Evolutionary conservation across 257 asterid species (phyloP), one percentile per base, ranked within the genome.

Genomic region (Marsdenia floribunda): DNA sequence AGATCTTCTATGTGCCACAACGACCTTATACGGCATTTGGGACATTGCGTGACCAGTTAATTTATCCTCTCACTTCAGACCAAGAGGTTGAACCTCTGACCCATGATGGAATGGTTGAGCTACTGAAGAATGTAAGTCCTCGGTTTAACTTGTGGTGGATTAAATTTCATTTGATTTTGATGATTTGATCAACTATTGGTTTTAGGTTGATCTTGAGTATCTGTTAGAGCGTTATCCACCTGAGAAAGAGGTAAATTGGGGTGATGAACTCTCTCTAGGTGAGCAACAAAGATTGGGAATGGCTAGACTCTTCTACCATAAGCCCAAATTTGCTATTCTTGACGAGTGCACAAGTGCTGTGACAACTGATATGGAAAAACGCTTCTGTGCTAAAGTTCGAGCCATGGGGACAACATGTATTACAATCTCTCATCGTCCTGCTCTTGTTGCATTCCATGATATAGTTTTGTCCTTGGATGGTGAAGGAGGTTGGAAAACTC

Each of bases 271-370:
- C 77, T 95, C 99, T 12, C 82, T 95, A 73, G 99, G 99, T 21
- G 99, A 95, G 86, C 99, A 95, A 60, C 99, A 95, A 82, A 95
- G 99, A 81, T 75, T 95, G 85, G 99, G 99, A 83, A 95, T 95
- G 99, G 99, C 99, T 83, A 93, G 99, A 81, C 97, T 95, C 73
- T 95, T 95, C 85, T 95, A 92, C 89, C 99, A 95, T 76, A 95
- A 88, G 71, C 99, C 99, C 61, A 95, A 88, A 83, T 95, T 92
- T 81, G 99, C 99, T 53, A 95, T 95, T 80, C 90, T 95, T 68
- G 99, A 95, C 73, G 98, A 95, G 75, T 95, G 99, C 84, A 95
- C 99, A 24, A 95, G 99, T 86, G 99, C 99, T 46, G 99, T 95
- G 79, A 95, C 99, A 75, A 95, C 96, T 47, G 99, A 92, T 85